A percentile compares a stretch with the other conserved stretches of the same genome.
Evolutionary conservation across 2,329 filamentous ascomycete species (phyloP).

Genomic region (Sarocladium oryzae): DNA sequence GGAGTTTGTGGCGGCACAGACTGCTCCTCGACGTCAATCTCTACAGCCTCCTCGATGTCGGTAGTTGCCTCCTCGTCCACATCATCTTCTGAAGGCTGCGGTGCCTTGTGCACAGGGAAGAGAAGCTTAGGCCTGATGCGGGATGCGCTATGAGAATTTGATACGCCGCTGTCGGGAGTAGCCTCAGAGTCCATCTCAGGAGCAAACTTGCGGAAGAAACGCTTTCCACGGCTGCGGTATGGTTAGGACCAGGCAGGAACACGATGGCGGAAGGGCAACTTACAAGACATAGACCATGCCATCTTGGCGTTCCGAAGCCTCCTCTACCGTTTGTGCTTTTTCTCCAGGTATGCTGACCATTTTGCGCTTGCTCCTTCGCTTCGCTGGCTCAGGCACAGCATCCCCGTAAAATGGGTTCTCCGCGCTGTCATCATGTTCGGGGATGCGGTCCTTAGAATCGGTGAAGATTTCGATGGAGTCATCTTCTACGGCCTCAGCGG

Average conservation of each 20-base stretch:
- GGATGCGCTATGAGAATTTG: slow-evolving; percentile 62
- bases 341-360: slow-evolving; percentile 50
- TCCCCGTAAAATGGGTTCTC: slow-evolving; percentile 68
- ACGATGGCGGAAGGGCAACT: slow-evolving; percentile 31
- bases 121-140: slow-evolving; percentile 66
- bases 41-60: slow-evolving; percentile 47
- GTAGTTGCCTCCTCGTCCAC: slow-evolving; percentile 52
- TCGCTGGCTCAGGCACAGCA: slow-evolving; percentile 33
- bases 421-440: slow-evolving; percentile 55
- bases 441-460: slow-evolving; percentile 72
- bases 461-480: slow-evolving; percentile 65
- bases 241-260: slow-evolving; percentile 19
- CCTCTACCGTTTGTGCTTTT: slow-evolving; percentile 52
- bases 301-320: slow-evolving; percentile 58
- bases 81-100: slow-evolving; percentile 30
- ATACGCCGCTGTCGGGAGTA: slow-evolving; percentile 25
- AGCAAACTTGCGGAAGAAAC: slow-evolving; percentile 51
- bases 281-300: slow-evolving; percentile 74
- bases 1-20: slow-evolving; percentile 30
- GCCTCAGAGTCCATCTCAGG: slow-evolving; percentile 26
- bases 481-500: slow-evolving; percentile 46
- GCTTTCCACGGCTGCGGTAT: slow-evolving; percentile 64
- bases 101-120: slow-evolving; percentile 48
- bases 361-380: slow-evolving; percentile 49
- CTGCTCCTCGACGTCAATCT: slow-evolving; percentile 21